Base-by-base conservation (phyloP, 169 alveolate species). In the Eimeria necatrix region DNA sequence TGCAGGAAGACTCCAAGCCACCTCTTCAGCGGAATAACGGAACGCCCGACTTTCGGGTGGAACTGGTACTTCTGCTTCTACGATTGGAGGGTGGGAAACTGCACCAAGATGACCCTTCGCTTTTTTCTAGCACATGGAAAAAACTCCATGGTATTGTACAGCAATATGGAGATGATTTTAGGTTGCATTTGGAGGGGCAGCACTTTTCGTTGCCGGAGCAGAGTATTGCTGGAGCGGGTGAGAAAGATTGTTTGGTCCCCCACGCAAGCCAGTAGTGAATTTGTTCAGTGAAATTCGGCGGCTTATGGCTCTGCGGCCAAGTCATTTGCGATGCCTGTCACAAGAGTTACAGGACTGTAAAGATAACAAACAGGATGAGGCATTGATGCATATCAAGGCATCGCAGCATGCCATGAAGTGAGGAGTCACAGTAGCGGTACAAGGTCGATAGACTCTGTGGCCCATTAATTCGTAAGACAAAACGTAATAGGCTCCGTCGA, bases 71-170 rank as follows among this genome's bases (percentile, higher is more conserved):
- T 70, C 71, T 92, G 92, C 84, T 80, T 1, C 92, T 92, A 18
- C 91, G 95, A 53, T 51, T 92, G 86, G 95, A 92, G 53, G 95
- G 95, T 41, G 92, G 81, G 53, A 92, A 80, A 74, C 95, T 92
- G 20, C 80, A 92, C 22, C 76, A 76, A 20, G 95, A 92, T 12
- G 88, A 68, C 86, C 53, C 92, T 9, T 24, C 73, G 12, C 86
- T 92, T 59, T 92, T 92, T 92, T 9, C 64, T 41, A 71, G 32
- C 20, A 86, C 95, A 5, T 92, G 95, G 95, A 60, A 83, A 53
- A 32, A 14, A 8, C 91, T 83, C 48, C 56, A 59, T 56, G 64
- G 91, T 14, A 49, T 83, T 12, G 91, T 83, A 76, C 73, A 83
- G 78, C 73, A 24, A 5, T 76, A 56, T 18, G 71, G 41, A 32